These are phyloP conservation scores for Blastobotrys muscicola DNA, from an alignment of 805 yeast genomes.

Conservation along the genomic window DNA sequence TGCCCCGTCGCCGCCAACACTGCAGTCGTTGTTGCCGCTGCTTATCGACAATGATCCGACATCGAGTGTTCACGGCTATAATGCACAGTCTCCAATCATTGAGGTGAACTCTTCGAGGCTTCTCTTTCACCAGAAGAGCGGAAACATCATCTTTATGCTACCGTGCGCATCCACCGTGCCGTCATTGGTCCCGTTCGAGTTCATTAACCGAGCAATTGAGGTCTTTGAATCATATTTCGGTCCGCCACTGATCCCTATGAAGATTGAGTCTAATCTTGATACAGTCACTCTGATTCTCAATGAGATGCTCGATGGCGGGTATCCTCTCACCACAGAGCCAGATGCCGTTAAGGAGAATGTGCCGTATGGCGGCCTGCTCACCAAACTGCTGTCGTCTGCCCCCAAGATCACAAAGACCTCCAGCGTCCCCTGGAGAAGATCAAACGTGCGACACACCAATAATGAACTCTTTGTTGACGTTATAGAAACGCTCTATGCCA, in stretches of 20 bases:
- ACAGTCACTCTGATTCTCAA: constrained; percentile 59
- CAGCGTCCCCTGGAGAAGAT: constrained; percentile 67
- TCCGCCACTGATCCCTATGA: constrained; percentile 43
- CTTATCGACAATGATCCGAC: constrained; percentile 3
- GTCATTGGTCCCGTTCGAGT: constrained; percentile 47
- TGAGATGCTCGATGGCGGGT: constrained; percentile 65
- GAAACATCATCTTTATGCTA: constrained; percentile 20
- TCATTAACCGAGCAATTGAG: constrained; percentile 41
- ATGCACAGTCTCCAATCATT: constrained; percentile 3
- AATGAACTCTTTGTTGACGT: constrained; percentile 86
- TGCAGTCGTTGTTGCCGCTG: constrained; percentile 23
- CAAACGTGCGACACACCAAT: constrained; percentile 59
- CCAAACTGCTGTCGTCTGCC: constrained; percentile 36
- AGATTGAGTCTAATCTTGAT: constrained; percentile 61
- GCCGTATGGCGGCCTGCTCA: constrained; percentile 51
- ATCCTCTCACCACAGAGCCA: constrained; percentile 62
- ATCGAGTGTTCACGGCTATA: too few species aligned
- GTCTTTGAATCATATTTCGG: constrained; percentile 52
- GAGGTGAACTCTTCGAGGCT: constrained; percentile 23
- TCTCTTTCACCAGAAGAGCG: constrained; percentile 20
- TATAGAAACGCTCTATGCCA: constrained; percentile 52
- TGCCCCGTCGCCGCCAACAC: constrained; percentile 26
- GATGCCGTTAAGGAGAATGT: constrained; percentile 61
- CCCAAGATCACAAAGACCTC: constrained; percentile 9
- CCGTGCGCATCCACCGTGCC: constrained; percentile 29